phyloP scores from a whole-genome alignment of 106 monocot species.

The Allium cepa region DNA sequence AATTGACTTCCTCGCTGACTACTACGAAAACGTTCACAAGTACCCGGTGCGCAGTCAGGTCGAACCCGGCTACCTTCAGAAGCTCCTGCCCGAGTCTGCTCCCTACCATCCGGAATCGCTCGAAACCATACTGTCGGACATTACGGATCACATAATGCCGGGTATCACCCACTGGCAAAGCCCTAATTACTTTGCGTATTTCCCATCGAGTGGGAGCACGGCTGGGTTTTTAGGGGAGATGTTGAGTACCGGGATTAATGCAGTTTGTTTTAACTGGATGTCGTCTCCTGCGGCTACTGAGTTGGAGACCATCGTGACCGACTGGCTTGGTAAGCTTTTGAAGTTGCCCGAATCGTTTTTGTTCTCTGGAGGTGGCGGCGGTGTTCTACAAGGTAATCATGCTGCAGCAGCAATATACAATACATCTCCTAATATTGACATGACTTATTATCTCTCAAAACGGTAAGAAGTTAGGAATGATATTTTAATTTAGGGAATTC shows the following conservation, averaged over 20 bases:
- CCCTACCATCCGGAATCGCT: conserved; percentile 4
- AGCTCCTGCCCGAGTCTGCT: conserved; percentile 10
- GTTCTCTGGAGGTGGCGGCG: conserved; percentile 25
- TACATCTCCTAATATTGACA: no score
- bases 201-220: conserved; percentile 18
- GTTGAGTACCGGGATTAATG: conserved; percentile 17
- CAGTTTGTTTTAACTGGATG: conserved; percentile 17
- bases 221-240: conserved; percentile 17
- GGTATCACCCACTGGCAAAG: conserved; percentile 19
- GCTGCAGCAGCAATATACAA: neutral
- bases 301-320: conserved; percentile 13
- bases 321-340: conserved; percentile 14
- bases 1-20: conserved; percentile 19
- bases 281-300: conserved; percentile 14
- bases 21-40: conserved; percentile 11
- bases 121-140: conserved; percentile 7
- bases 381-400: conserved; percentile 21
- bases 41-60: conserved; percentile 19
- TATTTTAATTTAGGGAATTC: no score
- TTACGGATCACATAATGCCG: conserved; percentile 6
- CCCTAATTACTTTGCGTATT: conserved; percentile 20
- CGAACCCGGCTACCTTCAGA: conserved; percentile 15
- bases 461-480: no score
- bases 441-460: no score
- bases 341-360: conserved; percentile 3